These are phyloP conservation scores for Dioszegia aurantiaca DNA, from an alignment of 768 basidiomycete genomes.

Conservation along the genomic window DNA sequence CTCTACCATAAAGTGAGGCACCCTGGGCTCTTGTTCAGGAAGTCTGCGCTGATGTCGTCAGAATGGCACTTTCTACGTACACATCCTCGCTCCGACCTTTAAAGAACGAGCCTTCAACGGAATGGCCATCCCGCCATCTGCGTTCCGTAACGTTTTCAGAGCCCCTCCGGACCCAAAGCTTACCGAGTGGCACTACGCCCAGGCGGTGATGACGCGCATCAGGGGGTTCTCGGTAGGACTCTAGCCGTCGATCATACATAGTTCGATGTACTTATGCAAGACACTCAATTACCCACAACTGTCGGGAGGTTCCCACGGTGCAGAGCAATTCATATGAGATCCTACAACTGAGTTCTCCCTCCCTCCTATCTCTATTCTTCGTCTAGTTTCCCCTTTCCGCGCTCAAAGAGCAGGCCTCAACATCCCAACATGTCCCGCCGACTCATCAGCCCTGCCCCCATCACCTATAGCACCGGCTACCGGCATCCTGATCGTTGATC, in stretches of 20 bases:
- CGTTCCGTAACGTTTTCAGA: background rate
- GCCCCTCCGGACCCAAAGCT: background rate
- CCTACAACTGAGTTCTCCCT: background rate
- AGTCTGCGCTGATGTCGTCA: background rate
- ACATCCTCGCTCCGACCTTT: background rate
- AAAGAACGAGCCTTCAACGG: background rate
- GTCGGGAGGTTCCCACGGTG: too few relatives aligned
- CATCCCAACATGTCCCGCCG: too few relatives aligned
- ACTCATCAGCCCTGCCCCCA: too few relatives aligned
- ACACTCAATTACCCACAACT: too few relatives aligned
- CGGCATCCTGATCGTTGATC: too few relatives aligned
- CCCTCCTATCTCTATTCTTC: too few relatives aligned
- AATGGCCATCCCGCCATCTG: background rate
- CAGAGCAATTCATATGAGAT: too few relatives aligned
- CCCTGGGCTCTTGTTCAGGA: too few relatives aligned
- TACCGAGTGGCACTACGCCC: conserved; percentile 3
- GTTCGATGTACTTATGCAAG: too few relatives aligned
- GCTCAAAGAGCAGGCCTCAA: too few relatives aligned
- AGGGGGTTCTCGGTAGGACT: conserved; percentile 1
- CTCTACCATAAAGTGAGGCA: conserved; percentile 2
- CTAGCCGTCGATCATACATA: too few relatives aligned
- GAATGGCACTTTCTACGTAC: conserved; percentile 9
- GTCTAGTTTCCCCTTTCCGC: too few relatives aligned
- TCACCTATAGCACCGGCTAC: background rate
- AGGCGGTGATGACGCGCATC: conserved; percentile 7